These are phyloP conservation scores for Globisporangium rhizosaccharum DNA, from an alignment of 352 stramenopile genomes.

Conservation along the genomic window DNA sequence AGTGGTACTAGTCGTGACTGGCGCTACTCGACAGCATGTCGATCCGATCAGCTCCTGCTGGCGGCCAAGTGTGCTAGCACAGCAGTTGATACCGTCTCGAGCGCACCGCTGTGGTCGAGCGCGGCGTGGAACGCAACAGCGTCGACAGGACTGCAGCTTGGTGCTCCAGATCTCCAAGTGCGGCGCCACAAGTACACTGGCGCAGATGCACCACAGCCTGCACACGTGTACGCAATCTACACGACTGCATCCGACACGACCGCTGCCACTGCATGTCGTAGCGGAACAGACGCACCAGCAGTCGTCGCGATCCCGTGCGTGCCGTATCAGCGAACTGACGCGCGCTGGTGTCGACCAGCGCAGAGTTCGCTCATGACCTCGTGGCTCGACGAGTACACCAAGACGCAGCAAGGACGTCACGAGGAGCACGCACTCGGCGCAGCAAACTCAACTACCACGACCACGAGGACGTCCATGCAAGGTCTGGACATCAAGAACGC, in stretches of 20 bases:
- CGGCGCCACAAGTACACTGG: constrained; percentile 2
- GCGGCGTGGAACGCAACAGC: background rate
- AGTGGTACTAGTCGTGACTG: constrained; percentile 4
- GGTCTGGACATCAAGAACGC: background rate
- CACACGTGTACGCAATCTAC: constrained; percentile 12
- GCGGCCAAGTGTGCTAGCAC: constrained; percentile 17
- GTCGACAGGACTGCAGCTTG: no score
- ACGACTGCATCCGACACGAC: background rate
- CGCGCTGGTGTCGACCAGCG: constrained; percentile 6
- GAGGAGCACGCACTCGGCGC: background rate
- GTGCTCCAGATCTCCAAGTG: background rate
- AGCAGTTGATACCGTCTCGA: constrained; percentile 10
- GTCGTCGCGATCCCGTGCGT: constrained; percentile 10
- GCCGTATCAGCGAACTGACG: constrained; percentile 7
- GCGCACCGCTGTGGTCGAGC: constrained; percentile 12
- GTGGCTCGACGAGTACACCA: constrained; percentile 10
- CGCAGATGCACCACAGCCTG: background rate
- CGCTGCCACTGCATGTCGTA: background rate
- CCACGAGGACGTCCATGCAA: background rate
- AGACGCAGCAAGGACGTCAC: background rate
- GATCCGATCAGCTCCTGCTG: constrained; percentile 8
- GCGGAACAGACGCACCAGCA: background rate
- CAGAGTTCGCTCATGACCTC: constrained; percentile 4
- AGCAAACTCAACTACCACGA: background rate
- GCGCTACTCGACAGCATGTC: constrained; percentile 5